Evolutionary conservation across 176 grass and related monocot species (phyloP).

Genomic region (Phyllostachys edulis): DNA sequence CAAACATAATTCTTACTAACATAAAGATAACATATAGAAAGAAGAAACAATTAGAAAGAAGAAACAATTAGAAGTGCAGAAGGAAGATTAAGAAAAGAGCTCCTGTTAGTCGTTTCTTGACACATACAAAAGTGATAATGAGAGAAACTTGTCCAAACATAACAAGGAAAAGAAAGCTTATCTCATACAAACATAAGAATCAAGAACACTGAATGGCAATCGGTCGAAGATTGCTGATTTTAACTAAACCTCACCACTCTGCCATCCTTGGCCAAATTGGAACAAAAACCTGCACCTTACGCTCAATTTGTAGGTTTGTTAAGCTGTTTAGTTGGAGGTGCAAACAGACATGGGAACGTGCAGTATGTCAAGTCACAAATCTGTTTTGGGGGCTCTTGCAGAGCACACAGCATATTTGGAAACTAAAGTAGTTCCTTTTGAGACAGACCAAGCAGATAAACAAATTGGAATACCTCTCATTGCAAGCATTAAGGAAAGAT

Average conservation of each 20-base stretch:
- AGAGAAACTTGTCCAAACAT: background rate
- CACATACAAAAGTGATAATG: background rate
- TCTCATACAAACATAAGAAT: background rate
- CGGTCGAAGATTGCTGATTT: background rate
- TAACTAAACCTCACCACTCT: background rate
- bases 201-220: background rate
- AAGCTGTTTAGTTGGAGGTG: background rate
- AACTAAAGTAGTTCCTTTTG: conserved; percentile 15
- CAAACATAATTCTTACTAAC: background rate
- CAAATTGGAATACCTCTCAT: background rate
- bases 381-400: background rate
- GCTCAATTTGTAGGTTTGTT: background rate
- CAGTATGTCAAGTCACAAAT: background rate
- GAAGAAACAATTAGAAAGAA: background rate
- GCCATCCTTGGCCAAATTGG: background rate
- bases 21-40: background rate
- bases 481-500: background rate
- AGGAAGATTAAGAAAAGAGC: background rate
- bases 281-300: background rate
- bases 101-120: background rate
- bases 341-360: background rate
- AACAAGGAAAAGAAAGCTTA: background rate
- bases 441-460: background rate
- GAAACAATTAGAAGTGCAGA: background rate
- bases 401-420: background rate